Conservation (phyloP, 2,329 filamentous ascomycete species). For the Diaporthe sp. region DNA sequence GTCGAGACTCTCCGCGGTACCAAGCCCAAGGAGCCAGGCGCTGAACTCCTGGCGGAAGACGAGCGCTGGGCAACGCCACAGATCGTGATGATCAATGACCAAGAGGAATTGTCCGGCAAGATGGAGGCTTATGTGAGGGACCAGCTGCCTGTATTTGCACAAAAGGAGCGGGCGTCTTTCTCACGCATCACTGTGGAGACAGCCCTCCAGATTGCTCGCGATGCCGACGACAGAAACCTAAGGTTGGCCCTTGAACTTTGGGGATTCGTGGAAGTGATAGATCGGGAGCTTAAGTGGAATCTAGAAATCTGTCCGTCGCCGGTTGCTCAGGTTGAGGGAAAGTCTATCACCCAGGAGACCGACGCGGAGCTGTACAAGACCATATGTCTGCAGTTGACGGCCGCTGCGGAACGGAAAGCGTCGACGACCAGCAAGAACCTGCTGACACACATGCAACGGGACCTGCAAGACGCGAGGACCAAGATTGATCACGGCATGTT, state of each 20-base stretch:
- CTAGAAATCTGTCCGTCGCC: slow-evolving; percentile 63
- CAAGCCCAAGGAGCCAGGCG: slow-evolving; percentile 47
- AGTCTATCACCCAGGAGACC: slow-evolving; percentile 65
- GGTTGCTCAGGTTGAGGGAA: slow-evolving; percentile 53
- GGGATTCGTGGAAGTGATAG: slow-evolving; percentile 75
- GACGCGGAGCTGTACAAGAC: slow-evolving; percentile 71
- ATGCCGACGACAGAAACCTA: slow-evolving; percentile 66
- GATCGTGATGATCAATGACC: slow-evolving; percentile 71
- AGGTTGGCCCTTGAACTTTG: slow-evolving; percentile 72
- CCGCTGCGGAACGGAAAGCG: slow-evolving; percentile 74
- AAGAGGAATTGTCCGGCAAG: slow-evolving; percentile 70
- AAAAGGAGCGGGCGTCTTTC: slow-evolving; percentile 70
- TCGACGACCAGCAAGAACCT: slow-evolving; percentile 69
- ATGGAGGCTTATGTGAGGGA: slow-evolving; percentile 72
- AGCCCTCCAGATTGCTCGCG: slow-evolving; percentile 58
- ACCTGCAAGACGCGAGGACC: slow-evolving; percentile 71
- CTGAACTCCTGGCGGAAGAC: slow-evolving; percentile 51
- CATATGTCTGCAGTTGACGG: slow-evolving; percentile 74
- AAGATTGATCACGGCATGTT: slow-evolving; percentile 73
- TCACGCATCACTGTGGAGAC: slow-evolving; percentile 70
- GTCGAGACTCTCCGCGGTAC: slow-evolving; percentile 57
- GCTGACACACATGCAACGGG: slow-evolving; percentile 71
- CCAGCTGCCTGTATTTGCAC: slow-evolving; percentile 69
- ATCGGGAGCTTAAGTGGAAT: slow-evolving; percentile 73
- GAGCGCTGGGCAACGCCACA: slow-evolving; percentile 51